Base-by-base conservation (phyloP, 495 filamentous ascomycete species). In the Trypethelium eluteriae region DNA sequence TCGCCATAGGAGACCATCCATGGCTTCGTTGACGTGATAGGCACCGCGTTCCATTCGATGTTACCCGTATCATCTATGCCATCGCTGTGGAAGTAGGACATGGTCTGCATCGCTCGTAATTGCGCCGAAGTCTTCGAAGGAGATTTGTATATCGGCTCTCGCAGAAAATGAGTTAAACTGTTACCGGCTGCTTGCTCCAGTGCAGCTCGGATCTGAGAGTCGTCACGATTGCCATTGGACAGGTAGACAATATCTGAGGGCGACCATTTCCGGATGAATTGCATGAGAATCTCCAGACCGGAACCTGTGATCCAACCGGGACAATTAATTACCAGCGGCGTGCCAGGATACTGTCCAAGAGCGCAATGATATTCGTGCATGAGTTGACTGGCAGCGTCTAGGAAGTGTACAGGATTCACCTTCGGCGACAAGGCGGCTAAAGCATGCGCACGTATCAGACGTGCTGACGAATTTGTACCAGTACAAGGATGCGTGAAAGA, bases 271-370 rank as follows among this genome's bases (percentile, higher is more conserved):
- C 76, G 71, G 66, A 93, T 82, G 1, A 94, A 77, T 62, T 86
- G 84, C 32, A 80, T 78, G 0, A 92, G 79, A 11, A 93, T 79
- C 70, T 91, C 88, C 4, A 93, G 76, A 2, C 89, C 89, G 7
- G 85, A 83, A 3, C 89, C 89, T 72, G 88, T 87, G 38, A 93
- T 86, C 91, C 91, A 94, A 32, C 90, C 90, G 1, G 90, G 86
- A 12, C 87, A 89, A 74, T 95, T 94, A 73, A 96, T 83, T 9
- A 96, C 79, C 7, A 96, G 79, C 2, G 89, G 88, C 63, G 77
- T 80, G 62, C 78, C 74, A 35, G 78, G 77, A 65, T 79, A 75
- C 34, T 66, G 73, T 18, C 72, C 72, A 6, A 79, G 70, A 39
- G 84, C 74, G 4, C 73, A 71, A 32, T 80, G 82, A 73, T 92